Evolutionary conservation across 768 basidiomycete genomes (phyloP), one percentile per base, ranked within the genome.

Genomic region (Mycena haematopus): DNA sequence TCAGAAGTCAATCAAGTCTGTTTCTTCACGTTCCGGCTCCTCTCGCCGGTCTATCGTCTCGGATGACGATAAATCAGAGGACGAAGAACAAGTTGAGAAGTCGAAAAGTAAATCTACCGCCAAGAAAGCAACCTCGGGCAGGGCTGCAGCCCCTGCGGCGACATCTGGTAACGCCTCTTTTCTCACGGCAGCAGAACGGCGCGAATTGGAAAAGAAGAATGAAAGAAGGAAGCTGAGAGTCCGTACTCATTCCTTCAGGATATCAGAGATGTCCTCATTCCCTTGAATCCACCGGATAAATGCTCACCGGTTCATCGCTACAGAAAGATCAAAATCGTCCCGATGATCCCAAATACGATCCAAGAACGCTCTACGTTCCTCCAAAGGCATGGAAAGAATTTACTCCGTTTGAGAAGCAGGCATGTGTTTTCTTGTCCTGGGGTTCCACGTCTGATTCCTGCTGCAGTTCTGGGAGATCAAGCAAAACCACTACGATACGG

Each of bases 401-500:
- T 70, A 96, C 95, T 2, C 95, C 96, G 0, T 99, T 99, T 72
- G 97, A 99, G 78, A 95, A 88, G 69, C 95, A 93, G 83, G 89
- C 85, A 60, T 33, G 72, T 74, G 42, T 50, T 19, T 56, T 59
- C 24, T 36, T 22, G 33, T n/a, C 13, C 36, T 21, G 13, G 36
- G 10, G 19, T 10, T 52, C 29, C n/a, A 10, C 14, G 35, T 11
- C 54, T 53, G 40, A 67, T 65, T 24, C 6, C 53, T 56, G 13
- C 40, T 56, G 24, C 70, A 93, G 85, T 92, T 92, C 63, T 90
- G 88, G 88, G 88, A 90, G 83, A 99, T 99, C 80, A 99, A 98
- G 73, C 94, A 96, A 75, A 90, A 95, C 70, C 95, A 99, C 72
- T 98, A 87, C 72, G 97, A 99, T 76, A 99, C 97, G 19, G 91